Base-by-base conservation (phyloP, 2,329 filamentous ascomycete species). In the Fusarium compactum region DNA sequence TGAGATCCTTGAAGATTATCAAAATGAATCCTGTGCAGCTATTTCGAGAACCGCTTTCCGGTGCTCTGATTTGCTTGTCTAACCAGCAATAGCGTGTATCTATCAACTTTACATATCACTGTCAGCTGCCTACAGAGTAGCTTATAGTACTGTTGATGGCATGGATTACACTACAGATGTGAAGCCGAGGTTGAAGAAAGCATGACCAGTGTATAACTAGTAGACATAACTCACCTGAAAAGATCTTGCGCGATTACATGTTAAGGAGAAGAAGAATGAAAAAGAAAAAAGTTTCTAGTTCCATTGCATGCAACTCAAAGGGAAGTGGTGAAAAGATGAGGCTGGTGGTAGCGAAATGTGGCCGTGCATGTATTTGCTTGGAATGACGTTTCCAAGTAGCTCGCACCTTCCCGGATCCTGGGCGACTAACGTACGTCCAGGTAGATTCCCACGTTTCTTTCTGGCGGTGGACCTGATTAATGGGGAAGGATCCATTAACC, bases 401-500 rank as follows among this genome's bases (percentile, higher is more conserved):
- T 38, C 34, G 18, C 34, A 38, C 16, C 14, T 58, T 55, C 34
- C 20, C 38, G 9, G 29, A 30, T 15, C 16, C 53, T 34, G 29
- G 30, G 20, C 16, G 27, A 30, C 29, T 20, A 30, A 22, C 10
- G 8, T 22, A 50, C 10, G 47, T 16, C 41, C 34, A n/a, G 34
- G 34, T 38, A 18, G 30, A 27, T 24, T 32, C 34, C 43, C 29
- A 30, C 25, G 22, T 50, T 29, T 20, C 44, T 40, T 63, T 34
- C 29, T 25, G 27, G 47, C 20, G 22, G 47, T 46, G 63, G 61
- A 50, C 25, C 43, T 61, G 18, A 29, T 53, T 22, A 53, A 66
- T 65, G 47, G 62, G 24, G 54, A 66, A 50, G 16, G 63, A 25
- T 43, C 62, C 50, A 62, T 62, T n/a, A 27, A 55, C 29, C 32